Percentiles rank a stretch among this genome's conserved stretches.
Evolutionary conservation across 2,329 filamentous ascomycete genomes (phyloP).

Genomic region (Emericellopsis atlantica): DNA sequence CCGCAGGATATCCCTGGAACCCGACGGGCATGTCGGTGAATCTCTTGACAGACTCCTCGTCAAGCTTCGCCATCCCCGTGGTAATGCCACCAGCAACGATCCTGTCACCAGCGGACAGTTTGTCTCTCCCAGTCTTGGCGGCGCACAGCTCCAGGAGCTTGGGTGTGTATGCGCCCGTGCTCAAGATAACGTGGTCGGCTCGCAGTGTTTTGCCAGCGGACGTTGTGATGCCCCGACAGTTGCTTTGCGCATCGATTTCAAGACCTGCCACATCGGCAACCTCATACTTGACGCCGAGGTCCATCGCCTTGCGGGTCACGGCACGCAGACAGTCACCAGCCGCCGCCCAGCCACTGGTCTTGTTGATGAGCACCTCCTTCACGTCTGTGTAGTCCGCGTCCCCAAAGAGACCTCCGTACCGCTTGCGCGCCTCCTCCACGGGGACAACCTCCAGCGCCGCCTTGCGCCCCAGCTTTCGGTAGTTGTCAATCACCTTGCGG

Average conservation of each 20-base stretch:
- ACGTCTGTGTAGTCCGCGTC: slow-evolving; percentile 47
- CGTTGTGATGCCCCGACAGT: slow-evolving; percentile 35
- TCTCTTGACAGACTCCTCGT: slow-evolving; percentile 27
- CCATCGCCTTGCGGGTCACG: slow-evolving; percentile 37
- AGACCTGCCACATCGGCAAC: slow-evolving; percentile 35
- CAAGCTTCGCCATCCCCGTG: slow-evolving; percentile 42
- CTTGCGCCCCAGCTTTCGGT: slow-evolving; percentile 27
- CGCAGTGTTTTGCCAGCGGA: slow-evolving; percentile 26
- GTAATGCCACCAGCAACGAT: slow-evolving; percentile 48
- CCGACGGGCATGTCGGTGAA: slow-evolving; percentile 37
- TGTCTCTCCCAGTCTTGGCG: slow-evolving; percentile 26
- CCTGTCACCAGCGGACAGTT: slow-evolving; percentile 37
- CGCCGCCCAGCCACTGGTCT: slow-evolving; percentile 50
- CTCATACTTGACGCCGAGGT: slow-evolving; percentile 46
- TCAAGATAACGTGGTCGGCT: slow-evolving; percentile 39
- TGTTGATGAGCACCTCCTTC: slow-evolving; percentile 48
- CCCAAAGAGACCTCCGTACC: slow-evolving; percentile 46
- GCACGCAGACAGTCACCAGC: slow-evolving; percentile 43
- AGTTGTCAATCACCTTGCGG: slow-evolving; percentile 38
- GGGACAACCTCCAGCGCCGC: slow-evolving; percentile 29
- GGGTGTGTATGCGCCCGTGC: slow-evolving; percentile 45
- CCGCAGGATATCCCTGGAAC: slow-evolving; percentile 25
- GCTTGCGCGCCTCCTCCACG: slow-evolving; percentile 28
- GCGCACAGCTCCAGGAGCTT: slow-evolving; percentile 40
- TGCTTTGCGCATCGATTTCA: slow-evolving; percentile 28